These are phyloP conservation scores for Tylopilus plumbeoviolaceoides DNA, from an alignment of 768 basidiomycete genomes.

Conservation along the genomic window DNA sequence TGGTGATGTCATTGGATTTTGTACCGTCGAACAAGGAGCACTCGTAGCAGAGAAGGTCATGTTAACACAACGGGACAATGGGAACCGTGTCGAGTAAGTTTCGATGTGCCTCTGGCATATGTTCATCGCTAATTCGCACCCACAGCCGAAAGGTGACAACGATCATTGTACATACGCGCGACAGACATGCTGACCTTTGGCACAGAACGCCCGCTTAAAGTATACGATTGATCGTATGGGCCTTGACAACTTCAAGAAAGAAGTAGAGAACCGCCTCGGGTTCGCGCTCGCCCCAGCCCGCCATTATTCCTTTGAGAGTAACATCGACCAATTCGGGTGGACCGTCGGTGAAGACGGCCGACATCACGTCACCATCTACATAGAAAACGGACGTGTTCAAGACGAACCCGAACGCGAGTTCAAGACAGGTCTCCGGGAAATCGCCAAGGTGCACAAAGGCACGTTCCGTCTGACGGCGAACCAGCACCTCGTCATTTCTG, in stretches of 20 bases:
- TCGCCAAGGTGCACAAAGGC: conserved; percentile 93
- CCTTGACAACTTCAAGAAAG: conserved; percentile 77
- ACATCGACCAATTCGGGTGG: conserved; percentile 96
- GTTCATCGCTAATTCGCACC: neutral
- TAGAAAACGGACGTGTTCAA: conserved; percentile 97
- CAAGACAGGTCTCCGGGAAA: conserved; percentile 89
- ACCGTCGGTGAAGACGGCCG: conserved; percentile 78
- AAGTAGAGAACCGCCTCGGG: conserved; percentile 87
- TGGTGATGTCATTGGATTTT: conserved; percentile 89
- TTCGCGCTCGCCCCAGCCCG: conserved; percentile 71
- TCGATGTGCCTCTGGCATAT: neutral
- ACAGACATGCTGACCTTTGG: conserved; percentile 11
- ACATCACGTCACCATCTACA: conserved; percentile 90
- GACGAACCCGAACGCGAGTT: conserved; percentile 88
- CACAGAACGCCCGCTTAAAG: conserved; percentile 82
- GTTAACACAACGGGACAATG: conserved; percentile 91
- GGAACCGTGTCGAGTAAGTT: conserved; percentile 88
- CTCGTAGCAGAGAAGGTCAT: conserved; percentile 90
- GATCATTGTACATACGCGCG: neutral
- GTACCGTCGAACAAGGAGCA: conserved; percentile 79
- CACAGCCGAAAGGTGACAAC: conserved; percentile 52
- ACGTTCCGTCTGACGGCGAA: conserved; percentile 91
- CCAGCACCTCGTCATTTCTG: conserved; percentile 88
- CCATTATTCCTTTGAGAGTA: conserved; percentile 77
- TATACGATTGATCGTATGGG: conserved; percentile 98